These are phyloP conservation scores for Cryphonectria parasitica DNA, from an alignment of 2,329 filamentous ascomycete genomes.

Conservation along the genomic window DNA sequence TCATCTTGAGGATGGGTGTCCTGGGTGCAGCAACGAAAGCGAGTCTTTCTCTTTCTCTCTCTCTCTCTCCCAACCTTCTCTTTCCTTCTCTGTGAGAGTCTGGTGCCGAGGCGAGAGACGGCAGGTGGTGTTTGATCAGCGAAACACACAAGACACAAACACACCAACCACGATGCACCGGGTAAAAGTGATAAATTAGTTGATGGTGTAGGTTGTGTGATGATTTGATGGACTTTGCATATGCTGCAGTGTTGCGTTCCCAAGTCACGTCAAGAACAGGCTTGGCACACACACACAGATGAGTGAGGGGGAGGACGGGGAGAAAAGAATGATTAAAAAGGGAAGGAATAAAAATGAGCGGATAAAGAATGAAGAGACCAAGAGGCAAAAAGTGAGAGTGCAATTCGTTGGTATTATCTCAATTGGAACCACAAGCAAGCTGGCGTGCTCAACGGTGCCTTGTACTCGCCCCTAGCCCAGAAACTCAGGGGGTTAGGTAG, in stretches of 20 bases:
- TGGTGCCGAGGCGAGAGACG: neutral
- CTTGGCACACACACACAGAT: neutral
- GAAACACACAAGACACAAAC: neutral
- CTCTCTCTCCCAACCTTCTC: too few relatives aligned
- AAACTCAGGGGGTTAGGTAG: neutral
- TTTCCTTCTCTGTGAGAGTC: neutral
- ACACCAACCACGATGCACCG: neutral
- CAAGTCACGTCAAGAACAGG: neutral
- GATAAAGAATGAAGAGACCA: neutral
- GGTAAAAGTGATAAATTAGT: neutral
- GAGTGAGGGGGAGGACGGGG: neutral
- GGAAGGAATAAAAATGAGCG: neutral
- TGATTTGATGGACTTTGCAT: neutral
- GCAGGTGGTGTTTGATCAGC: neutral
- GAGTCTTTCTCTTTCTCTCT: neutral
- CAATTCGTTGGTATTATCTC: neutral
- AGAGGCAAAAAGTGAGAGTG: neutral
- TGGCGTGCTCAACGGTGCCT: neutral
- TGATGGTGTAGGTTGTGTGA: neutral
- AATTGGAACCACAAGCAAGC: neutral
- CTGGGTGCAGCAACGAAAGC: neutral
- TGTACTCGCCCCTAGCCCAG: neutral
- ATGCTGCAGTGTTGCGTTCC: neutral
- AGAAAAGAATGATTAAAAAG: neutral
- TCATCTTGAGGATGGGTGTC: constrained; percentile 8